These are phyloP conservation scores for Stylosanthes scabra DNA, from an alignment of 331 rosid species.

Conservation along the genomic window DNA sequence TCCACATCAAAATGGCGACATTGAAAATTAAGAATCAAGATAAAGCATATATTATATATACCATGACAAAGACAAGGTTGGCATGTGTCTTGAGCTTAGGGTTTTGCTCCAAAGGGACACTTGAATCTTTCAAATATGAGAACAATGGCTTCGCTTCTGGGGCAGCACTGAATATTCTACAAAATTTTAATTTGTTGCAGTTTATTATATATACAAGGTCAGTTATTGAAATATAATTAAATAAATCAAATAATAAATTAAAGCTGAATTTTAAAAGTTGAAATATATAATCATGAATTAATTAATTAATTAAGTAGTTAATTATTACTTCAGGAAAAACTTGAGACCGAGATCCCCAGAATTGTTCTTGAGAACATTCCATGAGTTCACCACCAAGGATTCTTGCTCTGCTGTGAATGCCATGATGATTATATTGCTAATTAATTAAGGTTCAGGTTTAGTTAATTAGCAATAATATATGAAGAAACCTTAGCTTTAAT, in stretches of 20 bases:
- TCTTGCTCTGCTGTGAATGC: slow-evolving; percentile 80
- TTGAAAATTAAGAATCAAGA: not conserved
- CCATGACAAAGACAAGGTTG: slow-evolving; percentile 74
- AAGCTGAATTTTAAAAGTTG: too few relatives aligned
- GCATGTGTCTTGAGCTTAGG: slow-evolving; percentile 91
- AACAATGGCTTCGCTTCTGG: slow-evolving; percentile 74
- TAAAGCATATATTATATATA: slow-evolving; percentile 2
- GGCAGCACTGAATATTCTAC: slow-evolving; percentile 78
- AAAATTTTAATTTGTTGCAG: too few relatives aligned
- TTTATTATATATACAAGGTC: too few relatives aligned
- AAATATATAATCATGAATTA: not conserved
- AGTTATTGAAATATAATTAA: too few relatives aligned
- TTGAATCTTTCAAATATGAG: slow-evolving; percentile 68
- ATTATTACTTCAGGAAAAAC: slow-evolving; percentile 76
- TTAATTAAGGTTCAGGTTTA: not conserved
- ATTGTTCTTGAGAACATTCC: slow-evolving; percentile 78
- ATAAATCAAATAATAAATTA: too few relatives aligned
- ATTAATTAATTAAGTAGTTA: not conserved
- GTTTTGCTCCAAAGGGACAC: slow-evolving; percentile 76
- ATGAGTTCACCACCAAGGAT: slow-evolving; percentile 75
- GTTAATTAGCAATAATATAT: slow-evolving; percentile 11
- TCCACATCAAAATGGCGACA: not conserved
- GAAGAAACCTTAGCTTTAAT: slow-evolving; percentile 17
- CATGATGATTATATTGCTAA: slow-evolving; percentile 10
- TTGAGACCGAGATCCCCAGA: slow-evolving; percentile 64